These are phyloP conservation scores for Penicillium sp. DNA, from an alignment of 2,329 filamentous ascomycete species.

Conservation along the genomic window DNA sequence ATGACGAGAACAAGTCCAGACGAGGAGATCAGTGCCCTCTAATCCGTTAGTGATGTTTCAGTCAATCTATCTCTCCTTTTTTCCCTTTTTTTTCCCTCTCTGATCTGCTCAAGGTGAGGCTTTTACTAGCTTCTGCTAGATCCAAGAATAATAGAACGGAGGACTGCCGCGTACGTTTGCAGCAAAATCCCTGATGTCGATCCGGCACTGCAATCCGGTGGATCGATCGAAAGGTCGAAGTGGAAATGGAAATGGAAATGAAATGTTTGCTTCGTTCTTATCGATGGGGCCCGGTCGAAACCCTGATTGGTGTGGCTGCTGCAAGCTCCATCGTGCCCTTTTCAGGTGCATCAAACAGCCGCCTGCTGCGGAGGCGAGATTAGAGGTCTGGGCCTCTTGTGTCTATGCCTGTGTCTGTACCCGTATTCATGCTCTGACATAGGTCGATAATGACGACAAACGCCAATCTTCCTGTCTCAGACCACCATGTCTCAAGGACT, in stretches of 20 bases:
- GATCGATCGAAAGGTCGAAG: slow-evolving; percentile 12
- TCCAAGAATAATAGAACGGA: slow-evolving; percentile 10
- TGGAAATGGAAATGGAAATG: no score
- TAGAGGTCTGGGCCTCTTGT: background rate
- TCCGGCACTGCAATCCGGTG: slow-evolving; percentile 16
- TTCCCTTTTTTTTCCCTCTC: background rate
- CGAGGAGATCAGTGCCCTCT: no score
- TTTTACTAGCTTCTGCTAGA: background rate
- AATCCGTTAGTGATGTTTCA: slow-evolving; percentile 13
- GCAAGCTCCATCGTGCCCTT: slow-evolving; percentile 5
- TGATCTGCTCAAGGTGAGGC: no score
- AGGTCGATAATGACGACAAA: no score
- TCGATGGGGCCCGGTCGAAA: slow-evolving; percentile 7
- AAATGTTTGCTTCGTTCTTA: slow-evolving; percentile 28
- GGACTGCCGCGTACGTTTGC: slow-evolving; percentile 32
- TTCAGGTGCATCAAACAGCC: slow-evolving; percentile 24
- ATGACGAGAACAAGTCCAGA: slow-evolving; percentile 18
- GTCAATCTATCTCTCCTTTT: slow-evolving; percentile 15
- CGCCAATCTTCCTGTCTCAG: background rate
- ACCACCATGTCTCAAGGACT: background rate
- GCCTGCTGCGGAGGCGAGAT: slow-evolving; percentile 5
- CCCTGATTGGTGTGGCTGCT: slow-evolving; percentile 25
- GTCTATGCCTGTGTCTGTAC: background rate
- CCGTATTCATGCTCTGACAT: background rate
- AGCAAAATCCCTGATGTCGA: slow-evolving; percentile 19